A percentile compares a stretch with the other conserved stretches of the same genome.
These are phyloP conservation scores for Neolentinus lepideus DNA, from an alignment of 1,284 basidiomycete species.

Conservation along the genomic window DNA sequence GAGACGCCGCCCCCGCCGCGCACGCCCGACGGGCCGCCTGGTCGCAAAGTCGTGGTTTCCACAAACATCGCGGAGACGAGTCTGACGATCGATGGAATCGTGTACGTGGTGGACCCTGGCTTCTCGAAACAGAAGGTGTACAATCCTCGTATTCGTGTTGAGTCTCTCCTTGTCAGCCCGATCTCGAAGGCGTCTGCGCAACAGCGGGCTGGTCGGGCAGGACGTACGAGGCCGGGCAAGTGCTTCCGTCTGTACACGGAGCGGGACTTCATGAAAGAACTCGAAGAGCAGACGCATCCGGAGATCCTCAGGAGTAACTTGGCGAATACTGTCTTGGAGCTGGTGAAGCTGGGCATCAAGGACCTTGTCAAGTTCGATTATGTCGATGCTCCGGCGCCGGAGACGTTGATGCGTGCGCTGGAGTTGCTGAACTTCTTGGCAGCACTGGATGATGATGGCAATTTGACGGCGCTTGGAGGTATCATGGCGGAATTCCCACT, in stretches of 20 bases:
- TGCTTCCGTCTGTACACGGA: slow-evolving; percentile 98
- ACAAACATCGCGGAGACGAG: slow-evolving; percentile 99
- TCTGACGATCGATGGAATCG: slow-evolving; percentile 96
- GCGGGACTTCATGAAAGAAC: slow-evolving; percentile 92
- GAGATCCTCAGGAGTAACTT: slow-evolving; percentile 93
- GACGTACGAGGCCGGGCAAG: slow-evolving; percentile 93
- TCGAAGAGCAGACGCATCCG: slow-evolving; percentile 95
- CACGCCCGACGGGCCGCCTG: slow-evolving; percentile 66
- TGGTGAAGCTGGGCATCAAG: slow-evolving; percentile 90
- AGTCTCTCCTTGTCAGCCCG: slow-evolving; percentile 89
- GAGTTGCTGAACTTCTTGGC: slow-evolving; percentile 92
- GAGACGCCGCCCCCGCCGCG: slow-evolving; percentile 72
- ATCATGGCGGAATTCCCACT: slow-evolving; percentile 99
- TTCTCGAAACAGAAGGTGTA: slow-evolving; percentile 98
- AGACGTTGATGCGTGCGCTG: slow-evolving; percentile 96
- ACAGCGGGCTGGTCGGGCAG: slow-evolving; percentile 94
- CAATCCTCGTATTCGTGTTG: slow-evolving; percentile 94
- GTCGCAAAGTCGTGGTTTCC: slow-evolving; percentile 91
- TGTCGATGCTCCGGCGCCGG: slow-evolving; percentile 94
- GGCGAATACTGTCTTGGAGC: slow-evolving; percentile 89
- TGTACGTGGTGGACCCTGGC: slow-evolving; percentile 97
- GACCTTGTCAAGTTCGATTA: slow-evolving; percentile 93
- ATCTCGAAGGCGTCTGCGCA: slow-evolving; percentile 97
- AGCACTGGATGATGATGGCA: slow-evolving; percentile 93
- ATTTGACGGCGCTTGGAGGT: slow-evolving; percentile 79